A percentile compares a stretch with the other conserved stretches of the same genome.
These are phyloP conservation scores for Lentinula sp. DNA, from an alignment of 768 basidiomycete species.

Conservation along the genomic window DNA sequence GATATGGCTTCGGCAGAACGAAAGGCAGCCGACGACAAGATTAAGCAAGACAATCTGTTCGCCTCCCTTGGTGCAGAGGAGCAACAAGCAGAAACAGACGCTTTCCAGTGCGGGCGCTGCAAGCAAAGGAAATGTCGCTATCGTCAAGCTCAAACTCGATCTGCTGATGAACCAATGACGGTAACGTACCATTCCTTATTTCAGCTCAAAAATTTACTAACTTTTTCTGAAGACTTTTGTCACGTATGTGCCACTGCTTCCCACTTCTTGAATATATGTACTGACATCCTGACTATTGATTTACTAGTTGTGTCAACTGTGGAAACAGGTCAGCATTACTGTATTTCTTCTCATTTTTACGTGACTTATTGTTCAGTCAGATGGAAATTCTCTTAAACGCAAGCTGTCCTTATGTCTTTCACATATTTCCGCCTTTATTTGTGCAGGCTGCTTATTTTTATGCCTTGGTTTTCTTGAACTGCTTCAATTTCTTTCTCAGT, in stretches of 20 bases:
- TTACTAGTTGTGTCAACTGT: constrained; percentile 57
- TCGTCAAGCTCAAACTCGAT: constrained; percentile 94
- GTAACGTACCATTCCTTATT: constrained; percentile 34
- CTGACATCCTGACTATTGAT: neutral
- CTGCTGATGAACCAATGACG: constrained; percentile 99
- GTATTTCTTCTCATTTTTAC: neutral
- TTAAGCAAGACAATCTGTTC: constrained; percentile 83
- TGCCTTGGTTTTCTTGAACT: neutral
- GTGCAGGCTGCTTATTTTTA: neutral
- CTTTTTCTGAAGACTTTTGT: constrained; percentile 66
- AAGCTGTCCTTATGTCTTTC: neutral
- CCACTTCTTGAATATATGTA: neutral
- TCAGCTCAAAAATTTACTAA: constrained; percentile 1
- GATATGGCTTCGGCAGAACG: constrained; percentile 96
- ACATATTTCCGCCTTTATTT: neutral
- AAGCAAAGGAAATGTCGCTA: constrained; percentile 88
- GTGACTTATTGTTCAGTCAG: constrained; percentile 18
- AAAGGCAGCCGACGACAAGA: constrained; percentile 75
- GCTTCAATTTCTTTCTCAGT: too few relatives aligned
- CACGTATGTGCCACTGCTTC: constrained; percentile 45
- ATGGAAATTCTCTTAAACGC: constrained; percentile 57
- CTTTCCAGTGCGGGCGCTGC: constrained; percentile 95
- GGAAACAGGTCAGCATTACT: constrained; percentile 40
- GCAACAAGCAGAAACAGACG: constrained; percentile 91
- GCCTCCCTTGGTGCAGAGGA: constrained; percentile 87